Base-by-base conservation (phyloP, 345 rosid genomes). In the Cardamine occulta region DNA sequence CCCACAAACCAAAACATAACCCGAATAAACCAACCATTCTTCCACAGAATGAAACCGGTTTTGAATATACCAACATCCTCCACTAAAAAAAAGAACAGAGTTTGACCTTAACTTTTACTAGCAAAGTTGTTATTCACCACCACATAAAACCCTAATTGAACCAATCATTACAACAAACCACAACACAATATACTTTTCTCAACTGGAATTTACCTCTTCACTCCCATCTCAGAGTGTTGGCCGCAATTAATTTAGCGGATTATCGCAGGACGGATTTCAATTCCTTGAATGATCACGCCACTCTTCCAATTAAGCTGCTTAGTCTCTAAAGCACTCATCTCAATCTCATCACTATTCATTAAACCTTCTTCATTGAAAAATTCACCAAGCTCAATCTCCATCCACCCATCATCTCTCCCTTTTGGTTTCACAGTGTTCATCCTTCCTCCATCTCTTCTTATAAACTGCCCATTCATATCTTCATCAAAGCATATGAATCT, bases 321-420 rank as follows among this genome's bases (percentile, higher is more conserved):
- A 49, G 42, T 49, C 31, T 66, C 58, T 34, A 29, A 66, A 66
- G 13, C 72, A 51, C 48, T 34, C 12, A 66, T 66, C 34, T 66
- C 45, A 52, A 66, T 52, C 0, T 52, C 47, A 66, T 48, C 58
- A 66, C 5, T 12, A 19, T 52, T 28, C 40, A 63, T n/a, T 19
- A 60, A 6, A 9, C 15, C 66, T 19, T 31, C 65, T 17, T 21
- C 45, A 34, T 12, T 66, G 21, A 66, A 51, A n/a, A 66, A 66
- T 2, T 35, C 48, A 2, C 72, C 72, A 52, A 66, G 60, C 60
- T 66, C 60, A 1, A 66, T 23, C 59, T 52, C 72, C 61, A 67
- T 67, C 72, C 60, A 52, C 48, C 72, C 72, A 67, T 52, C 72
- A 23, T 24, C 10, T 37, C 72, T 67, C 49, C 15, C 21, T 35